Evolutionary conservation across 2,329 filamentous ascomycete species (phyloP).

Genomic region (Xylariales sp.): DNA sequence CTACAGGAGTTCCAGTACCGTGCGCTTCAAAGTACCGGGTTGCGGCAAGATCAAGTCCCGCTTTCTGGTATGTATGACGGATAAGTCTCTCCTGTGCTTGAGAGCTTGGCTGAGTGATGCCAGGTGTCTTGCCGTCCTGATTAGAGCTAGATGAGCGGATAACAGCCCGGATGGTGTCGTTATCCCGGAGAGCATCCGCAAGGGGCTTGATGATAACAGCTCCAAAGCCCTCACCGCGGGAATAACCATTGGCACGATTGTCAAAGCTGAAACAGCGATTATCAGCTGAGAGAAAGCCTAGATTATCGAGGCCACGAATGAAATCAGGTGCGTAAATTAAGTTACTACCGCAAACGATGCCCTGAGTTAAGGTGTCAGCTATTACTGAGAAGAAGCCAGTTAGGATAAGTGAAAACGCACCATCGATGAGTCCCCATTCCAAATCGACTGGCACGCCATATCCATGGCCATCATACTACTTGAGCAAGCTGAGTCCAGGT

Average conservation of each 20-base stretch:
- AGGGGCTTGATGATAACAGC: conserved; percentile 44
- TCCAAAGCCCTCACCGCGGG: conserved; percentile 43
- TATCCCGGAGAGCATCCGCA: conserved; percentile 33
- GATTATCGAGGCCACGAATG: conserved; percentile 8
- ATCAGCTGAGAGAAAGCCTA: conserved; percentile 31
- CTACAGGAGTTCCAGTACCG: conserved; percentile 29
- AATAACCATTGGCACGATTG: conserved; percentile 15
- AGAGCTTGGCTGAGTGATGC: conserved; percentile 12
- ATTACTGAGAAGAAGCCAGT: background rate
- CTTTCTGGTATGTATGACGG: conserved; percentile 16
- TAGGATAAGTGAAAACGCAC: background rate
- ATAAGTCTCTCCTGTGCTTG: conserved; percentile 20
- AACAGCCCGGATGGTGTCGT: conserved; percentile 26
- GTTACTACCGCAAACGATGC: conserved; percentile 7
- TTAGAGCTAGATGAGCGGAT: conserved; percentile 18
- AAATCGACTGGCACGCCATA: conserved; percentile 10
- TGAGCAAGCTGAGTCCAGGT: conserved; percentile 29
- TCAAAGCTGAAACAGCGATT: conserved; percentile 8
- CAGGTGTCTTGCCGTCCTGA: conserved; percentile 14
- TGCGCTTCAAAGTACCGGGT: conserved; percentile 19
- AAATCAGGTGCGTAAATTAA: conserved; percentile 17
- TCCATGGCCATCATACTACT: conserved; percentile 22
- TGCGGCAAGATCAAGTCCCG: background rate
- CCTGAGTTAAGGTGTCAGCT: background rate
- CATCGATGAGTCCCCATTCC: conserved; percentile 2